Evolutionary conservation across 257 asterid genomes (phyloP).

Genomic region (Ajuga chamaepitys): DNA sequence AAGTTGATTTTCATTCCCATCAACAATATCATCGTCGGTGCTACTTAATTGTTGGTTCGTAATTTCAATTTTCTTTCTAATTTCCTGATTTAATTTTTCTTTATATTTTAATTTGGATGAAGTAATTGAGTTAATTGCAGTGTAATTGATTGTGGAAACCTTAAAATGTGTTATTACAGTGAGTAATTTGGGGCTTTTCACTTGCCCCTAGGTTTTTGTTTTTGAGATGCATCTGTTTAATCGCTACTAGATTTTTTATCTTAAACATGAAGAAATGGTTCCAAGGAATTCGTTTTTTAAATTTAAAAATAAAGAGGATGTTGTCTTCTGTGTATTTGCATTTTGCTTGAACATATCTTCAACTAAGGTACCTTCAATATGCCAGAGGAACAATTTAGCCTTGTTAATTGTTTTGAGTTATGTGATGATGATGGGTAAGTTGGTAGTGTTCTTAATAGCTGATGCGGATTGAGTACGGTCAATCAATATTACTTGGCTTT

Average conservation of each 20-base stretch:
- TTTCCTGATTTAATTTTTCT: neutral
- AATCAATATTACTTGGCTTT: no score
- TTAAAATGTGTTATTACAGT: neutral
- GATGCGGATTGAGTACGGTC: neutral
- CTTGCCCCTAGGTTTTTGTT: neutral
- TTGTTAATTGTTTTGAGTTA: neutral
- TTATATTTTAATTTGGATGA: neutral
- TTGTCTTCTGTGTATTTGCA: neutral
- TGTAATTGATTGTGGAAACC: neutral
- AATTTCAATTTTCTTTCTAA: no score
- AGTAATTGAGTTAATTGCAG: neutral
- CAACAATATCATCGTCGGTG: conserved; percentile 57
- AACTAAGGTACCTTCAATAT: neutral
- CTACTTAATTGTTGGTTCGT: conserved; percentile 25
- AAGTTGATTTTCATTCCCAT: conserved; percentile 56
- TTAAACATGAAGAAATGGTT: no score
- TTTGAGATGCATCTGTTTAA: neutral
- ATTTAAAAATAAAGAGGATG: neutral
- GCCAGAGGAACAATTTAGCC: neutral
- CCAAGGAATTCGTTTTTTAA: neutral
- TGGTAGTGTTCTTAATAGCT: neutral
- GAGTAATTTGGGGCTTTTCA: neutral
- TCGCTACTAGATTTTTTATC: no score
- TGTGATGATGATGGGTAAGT: neutral
- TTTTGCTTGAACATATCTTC: neutral